Conservation (phyloP, 148 eudicot genomes). For the Nepenthes gracilis region DNA sequence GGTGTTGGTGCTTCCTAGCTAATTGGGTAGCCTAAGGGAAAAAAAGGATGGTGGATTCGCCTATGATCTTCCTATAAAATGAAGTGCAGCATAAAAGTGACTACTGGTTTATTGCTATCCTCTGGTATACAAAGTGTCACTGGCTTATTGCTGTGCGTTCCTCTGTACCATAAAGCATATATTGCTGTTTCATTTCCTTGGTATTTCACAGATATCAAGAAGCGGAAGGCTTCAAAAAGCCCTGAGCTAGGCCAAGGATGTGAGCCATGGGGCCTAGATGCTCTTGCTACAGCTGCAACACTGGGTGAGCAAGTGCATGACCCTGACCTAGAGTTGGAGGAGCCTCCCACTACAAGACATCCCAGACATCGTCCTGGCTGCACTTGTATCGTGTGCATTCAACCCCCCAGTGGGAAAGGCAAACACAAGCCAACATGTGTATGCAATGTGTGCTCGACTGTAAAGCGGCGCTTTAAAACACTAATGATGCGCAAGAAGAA, state of each 20-base stretch:
- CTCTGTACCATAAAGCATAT: not conserved
- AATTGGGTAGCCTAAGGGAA: too few species aligned
- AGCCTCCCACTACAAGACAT: conserved; percentile 69
- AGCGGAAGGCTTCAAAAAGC: conserved; percentile 26
- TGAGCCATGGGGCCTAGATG: conserved; percentile 70
- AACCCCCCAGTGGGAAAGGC: conserved; percentile 92
- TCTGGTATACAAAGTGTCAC: too few species aligned
- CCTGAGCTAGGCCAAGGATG: conserved; percentile 28
- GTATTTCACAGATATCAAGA: conserved; percentile 38
- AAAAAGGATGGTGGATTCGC: too few species aligned
- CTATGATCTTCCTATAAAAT: too few species aligned
- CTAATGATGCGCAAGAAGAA: conserved; percentile 72
- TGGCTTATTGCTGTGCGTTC: too few species aligned
- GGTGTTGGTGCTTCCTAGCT: too few species aligned
- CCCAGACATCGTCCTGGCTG: conserved; percentile 96
- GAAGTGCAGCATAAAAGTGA: too few species aligned
- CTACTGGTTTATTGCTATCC: too few species aligned
- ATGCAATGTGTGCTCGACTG: conserved; percentile 76
- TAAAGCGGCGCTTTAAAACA: conserved; percentile 73
- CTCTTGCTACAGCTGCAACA: conserved; percentile 85
- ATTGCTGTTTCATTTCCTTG: not conserved
- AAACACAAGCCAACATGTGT: conserved; percentile 70
- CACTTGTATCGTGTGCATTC: conserved; percentile 87
- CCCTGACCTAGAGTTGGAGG: conserved; percentile 26
- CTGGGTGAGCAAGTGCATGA: conserved; percentile 41